These are phyloP conservation scores for Phytophthora brassicae DNA, from an alignment of 352 stramenopile genomes.

Conservation along the genomic window DNA sequence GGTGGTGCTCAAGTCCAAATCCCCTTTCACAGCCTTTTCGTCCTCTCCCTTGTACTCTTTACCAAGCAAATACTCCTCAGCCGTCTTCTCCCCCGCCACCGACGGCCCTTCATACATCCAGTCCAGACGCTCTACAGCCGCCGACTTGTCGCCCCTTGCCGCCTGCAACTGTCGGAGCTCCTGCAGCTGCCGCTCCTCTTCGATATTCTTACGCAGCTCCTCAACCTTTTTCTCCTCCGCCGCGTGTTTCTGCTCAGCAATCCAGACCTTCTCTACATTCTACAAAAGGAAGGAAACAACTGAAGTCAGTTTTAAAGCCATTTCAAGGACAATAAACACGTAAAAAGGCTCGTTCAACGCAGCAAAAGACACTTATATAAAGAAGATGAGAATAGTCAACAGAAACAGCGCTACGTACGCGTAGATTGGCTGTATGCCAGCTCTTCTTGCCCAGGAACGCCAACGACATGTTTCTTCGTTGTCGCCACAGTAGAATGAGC, in stretches of 20 bases:
- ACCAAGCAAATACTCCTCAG: slow-evolving; percentile 93
- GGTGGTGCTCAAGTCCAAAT: slow-evolving; percentile 55
- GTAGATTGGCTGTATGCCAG: slow-evolving; percentile 96
- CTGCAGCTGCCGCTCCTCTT: slow-evolving; percentile 95
- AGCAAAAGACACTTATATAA: neutral
- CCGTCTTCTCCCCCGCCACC: slow-evolving; percentile 57
- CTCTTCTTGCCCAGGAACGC: slow-evolving; percentile 97
- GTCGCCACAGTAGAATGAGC: too few species aligned
- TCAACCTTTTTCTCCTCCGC: slow-evolving; percentile 92
- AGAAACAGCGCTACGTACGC: slow-evolving; percentile 42
- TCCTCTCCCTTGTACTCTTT: slow-evolving; percentile 82
- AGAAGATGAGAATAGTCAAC: neutral
- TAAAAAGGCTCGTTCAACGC: neutral
- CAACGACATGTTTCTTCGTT: slow-evolving; percentile 64
- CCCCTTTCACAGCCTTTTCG: slow-evolving; percentile 24
- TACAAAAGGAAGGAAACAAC: slow-evolving; percentile 32
- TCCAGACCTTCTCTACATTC: slow-evolving; percentile 98
- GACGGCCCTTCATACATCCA: slow-evolving; percentile 98
- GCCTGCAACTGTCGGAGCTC: slow-evolving; percentile 93
- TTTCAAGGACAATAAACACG: neutral
- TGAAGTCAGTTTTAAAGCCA: neutral
- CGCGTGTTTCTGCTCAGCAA: slow-evolving; percentile 94
- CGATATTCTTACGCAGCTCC: slow-evolving; percentile 96
- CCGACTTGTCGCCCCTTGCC: slow-evolving; percentile 75
- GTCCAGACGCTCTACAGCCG: slow-evolving; percentile 85